A percentile compares a stretch with the other conserved stretches of the same genome.
Conservation (phyloP, 805 yeast species). For the Zygotorulaspora sp. region DNA sequence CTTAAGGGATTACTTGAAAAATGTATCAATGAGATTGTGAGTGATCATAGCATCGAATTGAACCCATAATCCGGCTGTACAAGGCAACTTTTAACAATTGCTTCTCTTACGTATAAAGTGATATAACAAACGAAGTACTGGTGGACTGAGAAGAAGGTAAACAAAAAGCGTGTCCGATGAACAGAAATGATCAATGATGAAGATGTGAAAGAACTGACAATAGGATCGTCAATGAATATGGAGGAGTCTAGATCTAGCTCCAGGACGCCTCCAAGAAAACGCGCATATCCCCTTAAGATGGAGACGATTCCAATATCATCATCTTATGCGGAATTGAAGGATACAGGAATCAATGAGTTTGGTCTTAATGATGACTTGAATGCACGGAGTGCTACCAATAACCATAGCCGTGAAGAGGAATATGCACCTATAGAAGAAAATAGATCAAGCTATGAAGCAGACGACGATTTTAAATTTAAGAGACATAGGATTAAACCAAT, state of each 20-base stretch:
- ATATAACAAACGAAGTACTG: not conserved
- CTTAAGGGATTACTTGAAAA: slow-evolving; percentile 21
- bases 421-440: slow-evolving; percentile 6
- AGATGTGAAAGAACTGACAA: not conserved
- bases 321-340: slow-evolving; percentile 10
- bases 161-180: not conserved
- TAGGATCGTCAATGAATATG: slow-evolving; percentile 7
- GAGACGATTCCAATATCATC: slow-evolving; percentile 23
- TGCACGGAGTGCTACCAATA: not conserved
- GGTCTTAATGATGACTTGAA: not conserved
- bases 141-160: not conserved
- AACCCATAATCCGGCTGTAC: too few species aligned
- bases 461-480: slow-evolving; percentile 33
- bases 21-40: slow-evolving; percentile 22
- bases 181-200: not conserved
- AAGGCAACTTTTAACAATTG: too few species aligned
- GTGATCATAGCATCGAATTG: too few species aligned
- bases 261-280: slow-evolving; percentile 14
- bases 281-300: slow-evolving; percentile 23
- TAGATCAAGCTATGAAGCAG: slow-evolving; percentile 23
- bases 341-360: slow-evolving; percentile 1
- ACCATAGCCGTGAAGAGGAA: slow-evolving; percentile 4
- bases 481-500: slow-evolving; percentile 27
- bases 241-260: slow-evolving; percentile 11
- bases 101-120: too few species aligned